Evolutionary conservation across 2,329 filamentous ascomycete species (phyloP).

Genomic region (Talaromyces sp.): DNA sequence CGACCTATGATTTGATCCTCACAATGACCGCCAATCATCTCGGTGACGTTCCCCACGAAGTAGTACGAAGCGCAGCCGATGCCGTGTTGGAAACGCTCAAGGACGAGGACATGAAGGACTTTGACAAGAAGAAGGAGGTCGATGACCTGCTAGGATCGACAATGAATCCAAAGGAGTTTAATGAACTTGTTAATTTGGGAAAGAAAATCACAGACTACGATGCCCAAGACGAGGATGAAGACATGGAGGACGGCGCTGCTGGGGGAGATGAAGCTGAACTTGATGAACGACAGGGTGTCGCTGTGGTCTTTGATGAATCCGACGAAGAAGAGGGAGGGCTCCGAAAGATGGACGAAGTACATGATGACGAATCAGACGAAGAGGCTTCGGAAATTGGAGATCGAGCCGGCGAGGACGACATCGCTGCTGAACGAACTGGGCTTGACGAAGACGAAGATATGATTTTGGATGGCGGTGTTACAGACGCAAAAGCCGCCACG

Average conservation of each 20-base stretch:
- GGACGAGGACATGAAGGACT: conserved; percentile 91
- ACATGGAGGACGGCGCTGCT: conserved; percentile 65
- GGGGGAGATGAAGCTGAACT: conserved; percentile 68
- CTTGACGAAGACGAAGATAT: conserved; percentile 64
- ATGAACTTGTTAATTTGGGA: conserved; percentile 89
- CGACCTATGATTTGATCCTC: conserved; percentile 89
- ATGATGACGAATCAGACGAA: conserved; percentile 72
- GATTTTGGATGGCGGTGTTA: conserved; percentile 66
- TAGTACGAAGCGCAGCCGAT: conserved; percentile 90
- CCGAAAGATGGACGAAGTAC: conserved; percentile 75
- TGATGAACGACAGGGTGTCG: conserved; percentile 92
- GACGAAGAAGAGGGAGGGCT: conserved; percentile 80
- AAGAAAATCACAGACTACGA: conserved; percentile 99
- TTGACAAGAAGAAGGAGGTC: conserved; percentile 96
- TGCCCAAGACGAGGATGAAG: conserved; percentile 90
- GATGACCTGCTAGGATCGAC: conserved; percentile 85
- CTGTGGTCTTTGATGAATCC: conserved; percentile 92
- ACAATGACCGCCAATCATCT: conserved; percentile 83
- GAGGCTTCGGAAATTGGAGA: conserved; percentile 59
- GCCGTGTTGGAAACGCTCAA: conserved; percentile 87
- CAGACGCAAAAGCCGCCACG: conserved; percentile 43
- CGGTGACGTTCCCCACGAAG: conserved; percentile 87
- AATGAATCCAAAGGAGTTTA: conserved; percentile 86
- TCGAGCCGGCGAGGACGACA: conserved; percentile 46
- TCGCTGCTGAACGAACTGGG: conserved; percentile 34